A percentile compares a stretch with the other conserved stretches of the same genome.
Conservation (phyloP, 73 alveolate genomes). For the Urostyla sp. region DNA sequence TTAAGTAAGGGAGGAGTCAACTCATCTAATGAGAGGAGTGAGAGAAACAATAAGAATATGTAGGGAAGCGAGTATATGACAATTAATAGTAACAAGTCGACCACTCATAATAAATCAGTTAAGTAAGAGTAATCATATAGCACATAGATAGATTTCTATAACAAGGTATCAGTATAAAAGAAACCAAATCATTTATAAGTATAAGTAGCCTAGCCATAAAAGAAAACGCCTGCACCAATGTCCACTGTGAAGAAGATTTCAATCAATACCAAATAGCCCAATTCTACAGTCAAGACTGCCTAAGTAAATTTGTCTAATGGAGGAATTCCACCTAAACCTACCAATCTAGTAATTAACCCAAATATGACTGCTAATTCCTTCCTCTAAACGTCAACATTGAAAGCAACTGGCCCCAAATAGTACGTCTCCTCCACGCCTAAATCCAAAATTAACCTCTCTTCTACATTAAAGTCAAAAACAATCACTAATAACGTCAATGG, state of each 20-base stretch:
- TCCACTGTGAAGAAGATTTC: neutral
- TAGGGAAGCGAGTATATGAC: too few relatives aligned
- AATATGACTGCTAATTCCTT: too few relatives aligned
- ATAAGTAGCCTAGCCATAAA: too few relatives aligned
- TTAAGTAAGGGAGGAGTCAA: neutral
- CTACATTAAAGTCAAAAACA: slow-evolving; percentile 16
- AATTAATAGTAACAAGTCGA: too few relatives aligned
- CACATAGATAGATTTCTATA: neutral
- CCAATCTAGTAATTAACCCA: slow-evolving; percentile 1
- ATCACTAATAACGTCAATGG: neutral
- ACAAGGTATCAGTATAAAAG: neutral
- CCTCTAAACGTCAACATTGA: too few relatives aligned
- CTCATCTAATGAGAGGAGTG: neutral
- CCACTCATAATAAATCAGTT: neutral
- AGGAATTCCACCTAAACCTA: slow-evolving; percentile 36
- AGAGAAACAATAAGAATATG: neutral
- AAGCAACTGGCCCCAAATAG: too few relatives aligned
- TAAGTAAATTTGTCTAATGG: slow-evolving; percentile 24
- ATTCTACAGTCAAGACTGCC: slow-evolving; percentile 2
- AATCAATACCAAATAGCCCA: neutral
- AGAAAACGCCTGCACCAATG: neutral
- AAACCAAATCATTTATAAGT: too few relatives aligned
- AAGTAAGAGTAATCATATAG: neutral
- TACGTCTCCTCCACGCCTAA: slow-evolving; percentile 35
- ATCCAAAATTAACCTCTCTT: slow-evolving; percentile 20